Base-by-base conservation (phyloP, 1,284 basidiomycete genomes). In the Phlebopus sp. region DNA sequence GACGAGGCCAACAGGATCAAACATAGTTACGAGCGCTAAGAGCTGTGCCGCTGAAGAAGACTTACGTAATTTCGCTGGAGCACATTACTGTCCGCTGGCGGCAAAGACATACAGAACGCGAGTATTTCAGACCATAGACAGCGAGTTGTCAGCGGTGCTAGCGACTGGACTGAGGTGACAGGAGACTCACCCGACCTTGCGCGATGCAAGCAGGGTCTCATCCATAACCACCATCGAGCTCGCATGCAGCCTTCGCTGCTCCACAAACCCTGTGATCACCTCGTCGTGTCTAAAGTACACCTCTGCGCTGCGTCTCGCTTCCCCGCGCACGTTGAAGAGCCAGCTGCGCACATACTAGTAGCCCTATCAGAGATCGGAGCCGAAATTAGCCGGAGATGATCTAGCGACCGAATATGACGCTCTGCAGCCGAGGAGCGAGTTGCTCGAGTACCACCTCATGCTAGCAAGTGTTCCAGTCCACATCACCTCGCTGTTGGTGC, bases 261-360 rank as follows among this genome's bases (percentile, higher is more conserved):
- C 27, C 13, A 52, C 1, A 47, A 37, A 5, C 56, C 61, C 41
- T 54, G 53, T 21, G 57, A 51, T 17, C 38, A 46, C 21, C 63
- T 64, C 29, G 47, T 66, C 40, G 63, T 67, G 10, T 64, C 65
- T 11, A 60, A 67, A 46, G 61, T 63, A 10, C 65, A 67, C 47
- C 44, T 46, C 10, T 63, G 61, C 50, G 55, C 60, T 4, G 62
- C 63, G 5, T 40, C 57, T 64, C n/a, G 52, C 61, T 8, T 37
- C 58, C 2, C 25, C 54, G n/a, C 47, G 14, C 5, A 50, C 45
- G 10, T n/a, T n/a, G n/a, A n/a, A n/a, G n/a, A n/a, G n/a, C n/a
- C n/a, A n/a, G n/a, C n/a, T n/a, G n/a, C n/a, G n/a, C n/a, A n/a
- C n/a, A n/a, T n/a, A n/a, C n/a, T n/a, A n/a, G n/a, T n/a, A n/a